phyloP scores from a whole-genome alignment of 2,329 filamentous ascomycete species.

The Plenodomus biglobosus region DNA sequence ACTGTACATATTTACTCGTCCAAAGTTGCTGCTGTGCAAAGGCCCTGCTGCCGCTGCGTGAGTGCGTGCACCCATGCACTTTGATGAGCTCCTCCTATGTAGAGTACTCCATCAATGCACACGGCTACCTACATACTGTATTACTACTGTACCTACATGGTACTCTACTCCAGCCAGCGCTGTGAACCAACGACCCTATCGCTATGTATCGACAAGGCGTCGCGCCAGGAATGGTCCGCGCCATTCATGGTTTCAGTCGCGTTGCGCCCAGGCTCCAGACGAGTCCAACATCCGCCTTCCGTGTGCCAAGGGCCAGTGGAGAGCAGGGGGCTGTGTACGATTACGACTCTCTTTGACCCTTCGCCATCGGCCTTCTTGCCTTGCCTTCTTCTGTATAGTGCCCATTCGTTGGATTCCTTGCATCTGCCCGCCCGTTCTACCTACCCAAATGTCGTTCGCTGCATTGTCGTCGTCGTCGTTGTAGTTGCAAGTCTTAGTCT shows the following conservation, averaged over 20 bases:
- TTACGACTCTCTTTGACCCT: slow-evolving; percentile 24
- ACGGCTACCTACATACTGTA: no score
- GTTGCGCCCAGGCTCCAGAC: slow-evolving; percentile 21
- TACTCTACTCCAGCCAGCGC: not conserved
- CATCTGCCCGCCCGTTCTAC: slow-evolving; percentile 7
- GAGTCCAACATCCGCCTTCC: slow-evolving; percentile 7
- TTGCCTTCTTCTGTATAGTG: slow-evolving; percentile 12
- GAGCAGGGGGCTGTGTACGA: slow-evolving; percentile 23
- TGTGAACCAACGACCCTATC: no score
- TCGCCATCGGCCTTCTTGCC: slow-evolving; percentile 13
- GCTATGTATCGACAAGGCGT: not conserved
- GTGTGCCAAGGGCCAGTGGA: slow-evolving; percentile 16
- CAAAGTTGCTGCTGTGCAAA: no score
- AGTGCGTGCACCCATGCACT: no score
- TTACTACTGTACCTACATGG: no score
- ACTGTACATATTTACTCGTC: no score
- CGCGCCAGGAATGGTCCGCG: not conserved
- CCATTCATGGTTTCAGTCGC: slow-evolving; percentile 20
- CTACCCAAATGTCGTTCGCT: slow-evolving; percentile 39
- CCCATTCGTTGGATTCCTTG: slow-evolving; percentile 3
- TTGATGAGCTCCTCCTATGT: no score
- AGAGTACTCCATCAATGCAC: no score
- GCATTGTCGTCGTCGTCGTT: slow-evolving; percentile 15
- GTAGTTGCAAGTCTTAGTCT: not conserved
- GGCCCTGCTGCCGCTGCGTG: no score